Base-by-base conservation (phyloP, 2,329 filamentous ascomycete species). In the Fusarium palustre region DNA sequence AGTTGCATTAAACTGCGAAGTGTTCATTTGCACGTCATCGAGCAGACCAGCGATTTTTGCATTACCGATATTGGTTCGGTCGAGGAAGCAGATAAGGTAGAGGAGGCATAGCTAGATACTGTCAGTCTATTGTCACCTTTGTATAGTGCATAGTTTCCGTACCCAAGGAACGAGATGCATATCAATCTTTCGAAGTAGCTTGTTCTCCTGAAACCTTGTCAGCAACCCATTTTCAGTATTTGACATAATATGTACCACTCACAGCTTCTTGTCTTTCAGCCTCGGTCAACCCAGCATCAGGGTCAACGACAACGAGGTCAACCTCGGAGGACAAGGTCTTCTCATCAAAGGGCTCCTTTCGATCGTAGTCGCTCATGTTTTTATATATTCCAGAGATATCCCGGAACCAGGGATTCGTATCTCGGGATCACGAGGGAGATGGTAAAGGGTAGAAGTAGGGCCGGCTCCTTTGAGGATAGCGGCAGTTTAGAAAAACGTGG, bases 31-130 rank as follows among this genome's bases (percentile, higher is more conserved):
- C 18, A 96, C 81, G 59, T 91, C 88, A 13, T 83, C 70, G 30
- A 79, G 69, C 13, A 88, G 78, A 50, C 83, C 81, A 25, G 85
- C 86, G 62, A 90, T 86, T 69, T 88, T 89, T 38, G 88, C 93
- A 79, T 86, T 86, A 45, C 92, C 92, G 62, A 94, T 92, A 73
- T 96, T 95, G 28, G 92, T 94, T 16, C 90, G 85, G 75, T 91
- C 89, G 43, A 94, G 84, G 77, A 93, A 94, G 64, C 90, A 91
- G 54, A 93, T 84, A 3, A 94, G 84, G 73, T 94, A 94, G 34
- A 94, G 84, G 48, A 93, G 82, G 60, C 88, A 90, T 15, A 93
- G 86, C 85, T 84, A 54, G 12, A 34, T 47, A 22, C 33, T 30
- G 42, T 70, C 20, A 68, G 45, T 7, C 9, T 15, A 7, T 13